These are phyloP conservation scores for Phytophthora rubi DNA, from an alignment of 352 stramenopile species.

Conservation along the genomic window DNA sequence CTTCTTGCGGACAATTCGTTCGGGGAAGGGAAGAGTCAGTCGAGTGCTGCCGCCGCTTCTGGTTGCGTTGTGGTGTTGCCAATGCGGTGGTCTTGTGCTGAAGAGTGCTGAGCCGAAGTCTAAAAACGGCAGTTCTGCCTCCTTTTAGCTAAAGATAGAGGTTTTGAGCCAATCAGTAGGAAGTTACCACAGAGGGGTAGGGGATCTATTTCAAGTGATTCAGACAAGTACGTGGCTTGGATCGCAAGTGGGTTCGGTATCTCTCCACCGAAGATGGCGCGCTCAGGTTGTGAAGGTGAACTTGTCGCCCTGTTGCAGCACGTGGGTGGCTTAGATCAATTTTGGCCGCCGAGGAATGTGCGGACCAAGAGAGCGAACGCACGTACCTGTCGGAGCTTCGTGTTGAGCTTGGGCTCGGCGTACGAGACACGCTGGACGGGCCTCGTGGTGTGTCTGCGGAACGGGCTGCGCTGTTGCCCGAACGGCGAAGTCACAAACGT, in stretches of 20 bases:
- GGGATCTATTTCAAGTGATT: conserved; percentile 36
- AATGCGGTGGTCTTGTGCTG: not conserved
- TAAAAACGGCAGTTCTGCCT: conserved; percentile 28
- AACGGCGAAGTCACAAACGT: conserved; percentile 23
- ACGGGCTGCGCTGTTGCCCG: conserved; percentile 28
- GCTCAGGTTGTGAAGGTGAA: conserved; percentile 80
- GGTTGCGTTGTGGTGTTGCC: conserved; percentile 43
- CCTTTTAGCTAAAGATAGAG: conserved; percentile 36
- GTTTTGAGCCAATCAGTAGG: conserved; percentile 24
- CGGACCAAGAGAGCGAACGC: not conserved
- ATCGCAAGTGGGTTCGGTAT: conserved; percentile 7
- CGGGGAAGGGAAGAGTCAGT: conserved; percentile 24
- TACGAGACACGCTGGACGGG: conserved; percentile 59
- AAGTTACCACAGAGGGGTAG: conserved; percentile 3
- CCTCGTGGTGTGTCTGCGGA: conserved; percentile 36
- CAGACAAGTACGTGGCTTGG: conserved; percentile 11
- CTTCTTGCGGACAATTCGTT: conserved; percentile 12
- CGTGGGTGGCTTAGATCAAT: conserved; percentile 28
- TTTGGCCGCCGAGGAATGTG: not conserved
- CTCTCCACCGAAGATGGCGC: conserved; percentile 10
- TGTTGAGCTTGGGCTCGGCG: conserved; percentile 78
- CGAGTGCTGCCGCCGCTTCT: conserved; percentile 33
- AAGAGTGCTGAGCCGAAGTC: conserved; percentile 7
- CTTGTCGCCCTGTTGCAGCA: conserved; percentile 59
- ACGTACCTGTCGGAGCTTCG: conserved; percentile 78